Percentiles rank a stretch among this genome's conserved stretches.
phyloP scores from a whole-genome alignment of 371 early-diverging fungal species.

The Catenaria anguillulae region DNA sequence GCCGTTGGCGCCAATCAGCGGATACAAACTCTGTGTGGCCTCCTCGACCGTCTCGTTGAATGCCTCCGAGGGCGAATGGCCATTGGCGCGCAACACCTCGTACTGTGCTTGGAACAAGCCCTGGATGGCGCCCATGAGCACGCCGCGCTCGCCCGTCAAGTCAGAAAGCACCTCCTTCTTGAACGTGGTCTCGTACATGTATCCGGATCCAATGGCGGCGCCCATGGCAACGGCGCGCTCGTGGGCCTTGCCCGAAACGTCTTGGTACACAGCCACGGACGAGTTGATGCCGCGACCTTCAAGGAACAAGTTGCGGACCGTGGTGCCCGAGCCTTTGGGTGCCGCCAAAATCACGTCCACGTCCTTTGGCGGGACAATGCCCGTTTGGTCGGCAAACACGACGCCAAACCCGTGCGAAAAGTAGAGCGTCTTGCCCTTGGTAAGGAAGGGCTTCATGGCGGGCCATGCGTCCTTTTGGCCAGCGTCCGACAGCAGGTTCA shows the following conservation, averaged over 20 bases:
- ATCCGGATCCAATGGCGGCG: conserved; percentile 89
- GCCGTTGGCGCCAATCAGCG: conserved; percentile 88
- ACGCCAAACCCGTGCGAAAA: conserved; percentile 96
- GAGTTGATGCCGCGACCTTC: conserved; percentile 96
- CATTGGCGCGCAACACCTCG: conserved; percentile 85
- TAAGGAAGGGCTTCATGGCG: conserved; percentile 69
- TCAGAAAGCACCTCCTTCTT: conserved; percentile 95
- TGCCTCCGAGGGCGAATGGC: conserved; percentile 93
- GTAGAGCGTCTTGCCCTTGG: conserved; percentile 94
- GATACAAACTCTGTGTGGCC: conserved; percentile 93
- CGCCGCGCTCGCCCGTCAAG: conserved; percentile 92
- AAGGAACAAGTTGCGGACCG: conserved; percentile 88
- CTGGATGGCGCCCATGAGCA: conserved; percentile 95
- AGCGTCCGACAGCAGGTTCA: conserved; percentile 93
- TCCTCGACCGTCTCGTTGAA: conserved; percentile 99
- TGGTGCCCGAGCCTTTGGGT: conserved; percentile 92
- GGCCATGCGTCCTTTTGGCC: conserved; percentile 88
- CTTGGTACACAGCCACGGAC: conserved; percentile 88
- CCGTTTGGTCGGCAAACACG: conserved; percentile 82
- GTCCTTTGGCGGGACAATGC: conserved; percentile 77
- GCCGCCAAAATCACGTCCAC: conserved; percentile 92
- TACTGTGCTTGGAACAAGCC: conserved; percentile 94
- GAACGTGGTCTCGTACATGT: conserved; percentile 93
- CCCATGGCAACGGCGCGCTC: conserved; percentile 86
- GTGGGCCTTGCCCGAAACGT: conserved; percentile 78